Evolutionary conservation across 169 alveolate genomes (phyloP).

Genomic region (Plasmodium knowlesi): DNA sequence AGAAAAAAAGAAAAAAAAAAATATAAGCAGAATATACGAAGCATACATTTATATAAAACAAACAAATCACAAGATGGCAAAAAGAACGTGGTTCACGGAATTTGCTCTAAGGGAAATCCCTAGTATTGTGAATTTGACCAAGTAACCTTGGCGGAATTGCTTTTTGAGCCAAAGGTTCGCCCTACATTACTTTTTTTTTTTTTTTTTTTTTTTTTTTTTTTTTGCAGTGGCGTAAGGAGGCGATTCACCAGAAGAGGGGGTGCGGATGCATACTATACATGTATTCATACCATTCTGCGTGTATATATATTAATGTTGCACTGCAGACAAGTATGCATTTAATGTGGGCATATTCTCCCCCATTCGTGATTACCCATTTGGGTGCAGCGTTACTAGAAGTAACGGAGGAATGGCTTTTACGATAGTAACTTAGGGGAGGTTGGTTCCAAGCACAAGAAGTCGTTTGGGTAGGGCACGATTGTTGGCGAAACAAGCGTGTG

Average conservation of each 20-base stretch:
- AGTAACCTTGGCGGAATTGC: background rate
- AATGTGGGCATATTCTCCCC: background rate
- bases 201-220: constrained; percentile 3
- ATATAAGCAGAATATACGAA: too few species aligned
- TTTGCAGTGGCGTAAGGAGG: background rate
- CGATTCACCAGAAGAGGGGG: background rate
- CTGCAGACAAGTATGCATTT: background rate
- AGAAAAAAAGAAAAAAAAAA: background rate
- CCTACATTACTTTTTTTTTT: background rate
- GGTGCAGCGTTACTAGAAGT: background rate
- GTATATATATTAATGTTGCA: background rate
- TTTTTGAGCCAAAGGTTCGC: background rate
- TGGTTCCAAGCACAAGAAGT: background rate
- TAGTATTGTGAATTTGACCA: background rate
- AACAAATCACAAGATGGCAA: background rate
- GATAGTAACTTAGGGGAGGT: background rate
- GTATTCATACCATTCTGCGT: background rate
- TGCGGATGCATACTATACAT: background rate
- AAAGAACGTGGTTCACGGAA: background rate
- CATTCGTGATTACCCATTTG: background rate
- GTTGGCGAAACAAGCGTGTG: background rate
- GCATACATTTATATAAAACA: background rate
- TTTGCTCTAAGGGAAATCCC: background rate
- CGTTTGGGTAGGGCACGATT: background rate
- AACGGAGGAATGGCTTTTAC: background rate